Conservation (phyloP, 2,329 filamentous ascomycete species). For the Phialocephala subalpina region DNA sequence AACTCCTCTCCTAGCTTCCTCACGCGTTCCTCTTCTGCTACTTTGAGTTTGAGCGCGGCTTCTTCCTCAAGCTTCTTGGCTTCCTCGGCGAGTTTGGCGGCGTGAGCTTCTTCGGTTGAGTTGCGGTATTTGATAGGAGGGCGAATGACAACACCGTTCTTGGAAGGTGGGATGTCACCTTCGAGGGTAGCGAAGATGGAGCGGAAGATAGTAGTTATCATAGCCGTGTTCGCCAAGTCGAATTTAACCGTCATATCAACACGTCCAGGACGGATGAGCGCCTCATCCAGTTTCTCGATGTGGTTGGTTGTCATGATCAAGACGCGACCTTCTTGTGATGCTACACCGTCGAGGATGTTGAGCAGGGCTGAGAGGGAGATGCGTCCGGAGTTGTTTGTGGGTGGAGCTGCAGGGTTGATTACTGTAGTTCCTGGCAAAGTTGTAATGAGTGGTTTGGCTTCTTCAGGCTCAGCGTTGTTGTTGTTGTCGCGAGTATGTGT, state of each 20-base stretch:
- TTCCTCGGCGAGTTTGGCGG: conserved; percentile 12
- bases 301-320: conserved; percentile 78
- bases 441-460: conserved; percentile 34
- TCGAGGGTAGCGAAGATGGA: conserved; percentile 48
- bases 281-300: conserved; percentile 66
- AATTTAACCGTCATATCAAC: conserved; percentile 69
- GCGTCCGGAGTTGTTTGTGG: conserved; percentile 25
- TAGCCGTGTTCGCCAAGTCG: conserved; percentile 38
- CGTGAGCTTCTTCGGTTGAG: neutral
- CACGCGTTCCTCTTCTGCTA: conserved; percentile 25
- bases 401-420: conserved; percentile 9
- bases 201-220: conserved; percentile 42
- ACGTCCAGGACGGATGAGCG: conserved; percentile 67
- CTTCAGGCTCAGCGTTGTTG: conserved; percentile 20
- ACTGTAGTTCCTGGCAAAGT: conserved; percentile 20
- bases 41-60: neutral
- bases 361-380: conserved; percentile 70
- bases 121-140: neutral
- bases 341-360: conserved; percentile 74
- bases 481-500: conserved; percentile 54
- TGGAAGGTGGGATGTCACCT: conserved; percentile 33
- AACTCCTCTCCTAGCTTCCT: conserved; percentile 59
- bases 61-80: conserved; percentile 19
- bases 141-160: neutral
- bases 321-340: conserved; percentile 71